Evolutionary conservation across 73 alveolate genomes (phyloP).

Genomic region (Stentor coeruleus): DNA sequence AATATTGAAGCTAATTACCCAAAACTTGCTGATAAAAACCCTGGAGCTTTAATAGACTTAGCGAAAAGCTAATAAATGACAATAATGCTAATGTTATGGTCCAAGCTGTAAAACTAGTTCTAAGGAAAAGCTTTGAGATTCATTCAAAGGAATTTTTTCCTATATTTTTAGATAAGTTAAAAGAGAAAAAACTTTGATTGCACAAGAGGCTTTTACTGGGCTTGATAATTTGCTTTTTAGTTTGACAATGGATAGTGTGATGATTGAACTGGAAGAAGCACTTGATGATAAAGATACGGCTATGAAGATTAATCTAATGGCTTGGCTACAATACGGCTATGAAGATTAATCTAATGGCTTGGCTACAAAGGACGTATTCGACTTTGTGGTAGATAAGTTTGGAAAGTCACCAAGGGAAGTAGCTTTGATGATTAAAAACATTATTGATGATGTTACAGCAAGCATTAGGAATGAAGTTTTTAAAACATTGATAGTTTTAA

Average conservation of each 20-base stretch:
- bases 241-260: background rate
- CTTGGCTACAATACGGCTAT: background rate
- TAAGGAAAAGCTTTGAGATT: background rate
- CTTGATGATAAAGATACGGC: background rate
- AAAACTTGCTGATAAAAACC: background rate
- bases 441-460: constrained; percentile 3
- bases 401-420: background rate
- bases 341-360: background rate
- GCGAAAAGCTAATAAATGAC: background rate
- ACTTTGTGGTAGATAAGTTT: background rate
- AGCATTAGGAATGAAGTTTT: constrained; percentile 10
- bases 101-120: background rate
- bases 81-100: constrained; percentile 12
- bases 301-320: background rate
- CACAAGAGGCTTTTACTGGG: background rate
- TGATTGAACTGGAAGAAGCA: constrained; percentile 4
- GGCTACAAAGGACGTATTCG: background rate
- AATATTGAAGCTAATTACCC: background rate
- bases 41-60: background rate
- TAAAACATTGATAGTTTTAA: background rate
- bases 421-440: background rate
- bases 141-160: background rate
- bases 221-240: background rate
- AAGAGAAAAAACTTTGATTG: background rate
- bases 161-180: background rate